Percentiles rank a stretch among this genome's conserved stretches.
Conservation (phyloP, 2,329 filamentous ascomycete species). For the Zasmidium angulare region DNA sequence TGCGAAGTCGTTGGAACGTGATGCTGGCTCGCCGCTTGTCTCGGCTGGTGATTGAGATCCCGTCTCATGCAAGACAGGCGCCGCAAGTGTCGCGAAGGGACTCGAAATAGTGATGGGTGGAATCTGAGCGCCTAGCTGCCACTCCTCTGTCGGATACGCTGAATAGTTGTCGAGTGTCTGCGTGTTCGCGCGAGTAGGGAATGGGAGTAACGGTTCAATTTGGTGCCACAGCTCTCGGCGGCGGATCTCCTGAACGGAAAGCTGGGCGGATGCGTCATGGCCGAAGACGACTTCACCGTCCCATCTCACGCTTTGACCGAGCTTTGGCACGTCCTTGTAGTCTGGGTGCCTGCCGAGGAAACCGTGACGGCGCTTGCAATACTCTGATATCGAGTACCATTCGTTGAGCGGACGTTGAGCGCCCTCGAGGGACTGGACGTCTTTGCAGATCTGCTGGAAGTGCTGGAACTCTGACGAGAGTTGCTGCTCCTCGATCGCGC, state of each 20-base stretch:
- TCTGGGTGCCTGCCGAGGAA: constrained; percentile 25
- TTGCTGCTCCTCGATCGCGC: too few relatives aligned
- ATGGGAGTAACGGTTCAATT: constrained; percentile 26
- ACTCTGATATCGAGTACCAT: constrained; percentile 26
- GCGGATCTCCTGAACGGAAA: constrained; percentile 29
- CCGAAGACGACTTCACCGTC: constrained; percentile 26
- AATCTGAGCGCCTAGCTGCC: background rate
- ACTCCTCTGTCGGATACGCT: constrained; percentile 21
- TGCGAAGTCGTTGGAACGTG: too few relatives aligned
- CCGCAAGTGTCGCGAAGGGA: background rate
- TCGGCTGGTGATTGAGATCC: too few relatives aligned
- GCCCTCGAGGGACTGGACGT: constrained; percentile 18
- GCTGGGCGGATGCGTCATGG: constrained; percentile 1
- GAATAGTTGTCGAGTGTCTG: constrained; percentile 26
- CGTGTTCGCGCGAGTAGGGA: constrained; percentile 30
- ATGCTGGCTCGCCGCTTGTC: too few relatives aligned
- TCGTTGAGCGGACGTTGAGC: constrained; percentile 27
- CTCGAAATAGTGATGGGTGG: too few relatives aligned
- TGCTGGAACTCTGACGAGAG: too few relatives aligned
- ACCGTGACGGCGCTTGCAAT: constrained; percentile 25
- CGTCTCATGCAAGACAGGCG: too few relatives aligned
- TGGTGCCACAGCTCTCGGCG: constrained; percentile 22
- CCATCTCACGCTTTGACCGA: constrained; percentile 16
- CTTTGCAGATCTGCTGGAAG: background rate
- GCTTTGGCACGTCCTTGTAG: constrained; percentile 6